phyloP scores from a whole-genome alignment of 805 yeast species.

The Kazachstania martiniae region DNA sequence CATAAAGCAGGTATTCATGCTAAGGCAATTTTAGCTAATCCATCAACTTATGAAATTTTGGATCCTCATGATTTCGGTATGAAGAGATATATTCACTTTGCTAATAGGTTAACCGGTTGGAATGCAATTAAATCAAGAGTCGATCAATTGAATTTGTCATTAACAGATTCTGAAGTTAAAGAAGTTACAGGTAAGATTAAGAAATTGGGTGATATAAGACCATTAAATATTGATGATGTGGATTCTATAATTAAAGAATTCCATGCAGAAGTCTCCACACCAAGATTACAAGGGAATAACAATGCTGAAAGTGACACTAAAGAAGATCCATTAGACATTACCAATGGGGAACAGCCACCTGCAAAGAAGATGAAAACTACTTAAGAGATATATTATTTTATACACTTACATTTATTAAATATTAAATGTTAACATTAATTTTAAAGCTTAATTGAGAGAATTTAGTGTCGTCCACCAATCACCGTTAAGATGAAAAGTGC shows the following conservation, averaged over 20 bases:
- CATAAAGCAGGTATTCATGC: conserved; percentile 99
- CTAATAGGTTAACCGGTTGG: conserved; percentile 98
- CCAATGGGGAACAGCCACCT: conserved; percentile 21
- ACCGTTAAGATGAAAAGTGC: too few species aligned
- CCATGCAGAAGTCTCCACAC: conserved; percentile 68
- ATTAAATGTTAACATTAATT: too few species aligned
- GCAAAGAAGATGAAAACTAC: conserved; percentile 23
- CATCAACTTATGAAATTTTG: conserved; percentile 95
- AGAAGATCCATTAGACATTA: conserved; percentile 3
- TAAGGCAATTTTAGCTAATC: conserved; percentile 95
- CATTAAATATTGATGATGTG: conserved; percentile 90
- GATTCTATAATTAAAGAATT: conserved; percentile 91
- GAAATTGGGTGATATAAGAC: conserved; percentile 89
- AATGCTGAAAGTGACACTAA: conserved; percentile 7
- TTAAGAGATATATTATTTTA: not conserved
- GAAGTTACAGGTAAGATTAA: conserved; percentile 91
- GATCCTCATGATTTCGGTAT: conserved; percentile 93
- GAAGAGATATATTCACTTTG: conserved; percentile 93
- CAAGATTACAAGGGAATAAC: conserved; percentile 29
- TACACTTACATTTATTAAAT: too few species aligned
- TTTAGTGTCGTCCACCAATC: too few species aligned
- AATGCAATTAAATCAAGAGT: conserved; percentile 97
- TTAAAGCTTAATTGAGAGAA: too few species aligned
- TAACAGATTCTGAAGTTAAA: conserved; percentile 89
- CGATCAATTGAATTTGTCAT: conserved; percentile 83